Conservation (phyloP, 1,139 yeast species). For the Geotrichum bryndzae region DNA sequence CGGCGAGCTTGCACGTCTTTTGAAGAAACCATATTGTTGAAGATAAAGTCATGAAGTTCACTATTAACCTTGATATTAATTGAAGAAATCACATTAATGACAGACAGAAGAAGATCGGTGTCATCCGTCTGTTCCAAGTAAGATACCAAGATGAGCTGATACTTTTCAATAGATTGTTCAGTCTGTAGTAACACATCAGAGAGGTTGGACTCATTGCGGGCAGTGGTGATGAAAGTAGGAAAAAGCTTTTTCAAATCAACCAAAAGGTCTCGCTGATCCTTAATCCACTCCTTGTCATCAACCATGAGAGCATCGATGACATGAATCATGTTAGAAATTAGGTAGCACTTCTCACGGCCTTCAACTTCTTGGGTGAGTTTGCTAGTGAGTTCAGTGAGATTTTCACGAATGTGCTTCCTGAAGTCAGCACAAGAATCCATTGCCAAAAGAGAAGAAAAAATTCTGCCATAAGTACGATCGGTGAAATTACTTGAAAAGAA, state of each 20-base stretch:
- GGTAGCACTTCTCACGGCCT: slow-evolving; percentile 34
- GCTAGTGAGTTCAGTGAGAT: slow-evolving; percentile 39
- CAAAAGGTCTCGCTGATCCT: slow-evolving; percentile 46
- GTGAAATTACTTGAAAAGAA: slow-evolving; percentile 65
- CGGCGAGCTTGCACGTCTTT: slow-evolving; percentile 45
- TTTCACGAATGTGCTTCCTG: slow-evolving; percentile 49
- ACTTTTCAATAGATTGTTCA: slow-evolving; percentile 59
- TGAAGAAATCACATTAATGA: slow-evolving; percentile 45
- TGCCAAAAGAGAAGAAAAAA: slow-evolving; percentile 53
- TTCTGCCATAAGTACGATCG: slow-evolving; percentile 63
- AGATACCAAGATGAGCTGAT: slow-evolving; percentile 51
- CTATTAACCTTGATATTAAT: slow-evolving; percentile 45
- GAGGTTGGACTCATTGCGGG: slow-evolving; percentile 44
- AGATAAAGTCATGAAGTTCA: slow-evolving; percentile 52
- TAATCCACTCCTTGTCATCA: slow-evolving; percentile 60
- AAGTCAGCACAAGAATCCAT: slow-evolving; percentile 54
- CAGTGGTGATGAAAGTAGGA: slow-evolving; percentile 41
- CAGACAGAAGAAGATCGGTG: slow-evolving; percentile 40
- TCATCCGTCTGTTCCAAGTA: slow-evolving; percentile 41
- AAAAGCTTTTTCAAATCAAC: slow-evolving; percentile 43
- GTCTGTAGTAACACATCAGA: slow-evolving; percentile 66
- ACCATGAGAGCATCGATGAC: slow-evolving; percentile 49
- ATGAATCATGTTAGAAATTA: slow-evolving; percentile 62
- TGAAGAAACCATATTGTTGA: slow-evolving; percentile 50
- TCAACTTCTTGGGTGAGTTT: slow-evolving; percentile 5